Evolutionary conservation across 495 filamentous ascomycete species (phyloP), one percentile per base, ranked within the genome.

Genomic region (Clavariopsis aquatica): DNA sequence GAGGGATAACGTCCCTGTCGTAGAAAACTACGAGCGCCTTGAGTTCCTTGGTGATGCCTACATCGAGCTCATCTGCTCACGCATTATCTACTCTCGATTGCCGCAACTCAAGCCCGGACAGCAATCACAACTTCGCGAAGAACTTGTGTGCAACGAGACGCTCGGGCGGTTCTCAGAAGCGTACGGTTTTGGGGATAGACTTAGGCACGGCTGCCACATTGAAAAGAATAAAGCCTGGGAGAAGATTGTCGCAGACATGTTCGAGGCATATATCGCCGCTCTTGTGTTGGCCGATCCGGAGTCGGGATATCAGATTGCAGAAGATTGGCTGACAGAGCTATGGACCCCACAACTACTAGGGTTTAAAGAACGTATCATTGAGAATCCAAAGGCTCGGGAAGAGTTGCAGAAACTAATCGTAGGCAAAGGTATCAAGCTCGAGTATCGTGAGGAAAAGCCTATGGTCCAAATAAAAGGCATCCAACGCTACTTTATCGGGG

Each of bases 201-300:
- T 85, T 26, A 77, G 76, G 23, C 65, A 78, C 87, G 17, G 83
- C 83, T n/a, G 57, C 66, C 43, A 74, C 79, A 60, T 63, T 12
- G 70, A 78, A 53, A 67, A 75, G 9, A 80, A 84, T 49, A 81
- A 81, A 62, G 80, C 81, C 64, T 81, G 78, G 28, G 76, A 68
- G 26, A 96, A 96, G 73, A 84, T 87, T 19, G 77, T 86, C 51
- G 92, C 85, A 9, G 92, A 96, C 74, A 82, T 96, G 9, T 93
- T 96, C 71, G 92, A 96, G 74, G 87, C 92, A 1, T 96, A 93
- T 73, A 83, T 92, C 10, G 92, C 90, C 20, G 92, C 89, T 13
- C 72, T 90, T 24, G 81, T 95, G 47, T 74, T 91, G 9, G 85
- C 85, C 13, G 80, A 89, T 69, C 76, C 84, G 0, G 73, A 70